These are phyloP conservation scores for Themeda triandra DNA, from an alignment of 176 grass and related monocot genomes.

Conservation along the genomic window DNA sequence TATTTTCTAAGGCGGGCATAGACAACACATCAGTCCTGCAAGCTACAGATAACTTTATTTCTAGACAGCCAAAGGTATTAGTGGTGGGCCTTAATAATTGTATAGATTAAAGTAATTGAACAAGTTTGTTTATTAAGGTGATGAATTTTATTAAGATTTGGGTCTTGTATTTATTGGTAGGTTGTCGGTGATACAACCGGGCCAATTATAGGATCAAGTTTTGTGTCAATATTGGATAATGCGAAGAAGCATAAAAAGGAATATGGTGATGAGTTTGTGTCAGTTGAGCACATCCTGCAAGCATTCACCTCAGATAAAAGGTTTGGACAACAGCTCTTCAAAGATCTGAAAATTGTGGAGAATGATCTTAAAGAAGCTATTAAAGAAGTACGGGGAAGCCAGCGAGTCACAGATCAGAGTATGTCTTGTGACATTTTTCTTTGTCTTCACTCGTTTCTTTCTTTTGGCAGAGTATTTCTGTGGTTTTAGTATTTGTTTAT, in stretches of 20 bases:
- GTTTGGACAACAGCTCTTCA: conserved; percentile 86
- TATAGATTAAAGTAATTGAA: background rate
- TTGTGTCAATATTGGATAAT: conserved; percentile 64
- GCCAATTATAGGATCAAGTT: conserved; percentile 70
- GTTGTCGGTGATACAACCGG: conserved; percentile 71
- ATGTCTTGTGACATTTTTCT: conserved; percentile 20
- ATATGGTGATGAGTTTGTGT: conserved; percentile 83
- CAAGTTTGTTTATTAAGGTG: background rate
- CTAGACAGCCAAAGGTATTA: conserved; percentile 73
- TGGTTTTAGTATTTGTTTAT: background rate
- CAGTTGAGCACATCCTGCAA: conserved; percentile 80
- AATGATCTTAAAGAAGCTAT: conserved; percentile 74
- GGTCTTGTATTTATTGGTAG: conserved; percentile 47
- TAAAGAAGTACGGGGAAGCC: conserved; percentile 69
- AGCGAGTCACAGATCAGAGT: conserved; percentile 97
- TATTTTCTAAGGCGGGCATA: conserved; percentile 80
- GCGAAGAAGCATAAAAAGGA: conserved; percentile 83
- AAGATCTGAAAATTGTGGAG: conserved; percentile 70
- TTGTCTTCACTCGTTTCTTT: background rate
- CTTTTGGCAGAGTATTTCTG: background rate
- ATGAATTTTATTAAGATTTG: background rate
- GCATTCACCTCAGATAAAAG: conserved; percentile 78
- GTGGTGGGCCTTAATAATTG: background rate
- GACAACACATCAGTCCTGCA: conserved; percentile 78
- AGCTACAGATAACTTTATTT: conserved; percentile 81